These are phyloP conservation scores for Spencermartinsiella europaea DNA, from an alignment of 805 yeast genomes.

Conservation along the genomic window DNA sequence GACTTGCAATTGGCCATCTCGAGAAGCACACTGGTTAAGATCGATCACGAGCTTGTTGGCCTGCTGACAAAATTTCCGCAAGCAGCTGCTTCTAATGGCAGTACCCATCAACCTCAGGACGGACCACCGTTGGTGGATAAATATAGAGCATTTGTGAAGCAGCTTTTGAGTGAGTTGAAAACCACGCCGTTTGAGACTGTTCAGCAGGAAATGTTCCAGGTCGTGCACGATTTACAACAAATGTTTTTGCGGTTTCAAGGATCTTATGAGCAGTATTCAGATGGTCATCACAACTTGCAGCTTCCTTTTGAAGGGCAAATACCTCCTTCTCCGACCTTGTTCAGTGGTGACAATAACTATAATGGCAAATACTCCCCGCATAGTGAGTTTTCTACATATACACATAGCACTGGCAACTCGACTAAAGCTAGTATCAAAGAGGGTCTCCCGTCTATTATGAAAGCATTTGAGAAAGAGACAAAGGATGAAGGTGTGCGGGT, in stretches of 20 bases:
- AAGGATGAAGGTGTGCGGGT: constrained; percentile 2
- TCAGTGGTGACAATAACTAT: constrained; percentile 2
- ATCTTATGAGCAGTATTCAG: constrained; percentile 14
- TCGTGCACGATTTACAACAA: constrained; percentile 26
- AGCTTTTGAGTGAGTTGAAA: constrained; percentile 26
- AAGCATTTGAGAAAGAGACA: constrained; percentile 22
- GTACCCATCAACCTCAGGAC: background rate
- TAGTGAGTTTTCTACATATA: constrained; percentile 5
- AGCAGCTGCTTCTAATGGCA: background rate
- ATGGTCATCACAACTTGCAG: background rate
- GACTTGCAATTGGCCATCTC: constrained; percentile 28
- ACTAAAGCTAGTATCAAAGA: constrained; percentile 18
- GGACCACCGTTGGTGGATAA: constrained; percentile 20
- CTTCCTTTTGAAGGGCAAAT: background rate
- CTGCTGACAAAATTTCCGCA: constrained; percentile 16
- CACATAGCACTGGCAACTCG: constrained; percentile 5
- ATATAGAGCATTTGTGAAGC: constrained; percentile 26
- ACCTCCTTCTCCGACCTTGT: constrained; percentile 2
- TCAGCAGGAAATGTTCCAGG: constrained; percentile 28
- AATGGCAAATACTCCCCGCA: background rate
- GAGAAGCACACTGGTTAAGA: constrained; percentile 28
- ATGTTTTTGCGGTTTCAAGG: constrained; percentile 26
- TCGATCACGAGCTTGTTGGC: constrained; percentile 27
- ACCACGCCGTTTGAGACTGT: constrained; percentile 23
- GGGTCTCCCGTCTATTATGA: constrained; percentile 23